These are phyloP conservation scores for Alternaria tenuissima DNA, from an alignment of 2,329 filamentous ascomycete species.

Conservation along the genomic window DNA sequence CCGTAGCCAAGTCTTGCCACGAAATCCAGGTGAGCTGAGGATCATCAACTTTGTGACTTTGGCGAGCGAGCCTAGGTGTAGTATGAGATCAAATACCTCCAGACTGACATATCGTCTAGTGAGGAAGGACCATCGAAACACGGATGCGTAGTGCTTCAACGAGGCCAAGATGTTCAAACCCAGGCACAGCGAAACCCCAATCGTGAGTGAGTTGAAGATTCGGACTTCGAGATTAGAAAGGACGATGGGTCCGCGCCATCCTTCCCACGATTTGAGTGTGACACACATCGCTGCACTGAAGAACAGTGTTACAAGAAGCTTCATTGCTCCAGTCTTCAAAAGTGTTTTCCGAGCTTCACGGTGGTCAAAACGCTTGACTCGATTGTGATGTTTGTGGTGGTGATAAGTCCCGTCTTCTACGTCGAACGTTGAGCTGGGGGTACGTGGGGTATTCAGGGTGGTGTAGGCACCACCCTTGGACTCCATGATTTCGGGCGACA, in stretches of 20 bases:
- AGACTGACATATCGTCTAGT: slow-evolving; percentile 42
- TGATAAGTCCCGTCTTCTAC: slow-evolving; percentile 17
- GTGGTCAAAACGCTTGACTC: slow-evolving; percentile 43
- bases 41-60: slow-evolving; percentile 48
- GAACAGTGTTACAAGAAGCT: slow-evolving; percentile 39
- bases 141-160: slow-evolving; percentile 45
- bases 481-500: slow-evolving; percentile 23
- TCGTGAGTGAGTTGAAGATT: slow-evolving; percentile 46
- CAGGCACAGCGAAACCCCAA: slow-evolving; percentile 45
- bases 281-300: slow-evolving; percentile 43
- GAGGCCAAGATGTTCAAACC: slow-evolving; percentile 47
- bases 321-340: slow-evolving; percentile 35
- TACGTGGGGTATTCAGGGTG: slow-evolving; percentile 11
- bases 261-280: slow-evolving; percentile 42
- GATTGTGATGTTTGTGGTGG: slow-evolving; percentile 18
- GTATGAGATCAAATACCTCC: slow-evolving; percentile 47
- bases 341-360: slow-evolving; percentile 41
- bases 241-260: slow-evolving; percentile 31
- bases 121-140: slow-evolving; percentile 47
- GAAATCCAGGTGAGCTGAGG: slow-evolving; percentile 42
- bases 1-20: slow-evolving; percentile 32
- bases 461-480: slow-evolving; percentile 31
- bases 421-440: slow-evolving; percentile 23
- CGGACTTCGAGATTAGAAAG: slow-evolving; percentile 39
- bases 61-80: slow-evolving; percentile 41